Evolutionary conservation across 257 asterid genomes (phyloP).

Genomic region (Craterostigma plantagineum): DNA sequence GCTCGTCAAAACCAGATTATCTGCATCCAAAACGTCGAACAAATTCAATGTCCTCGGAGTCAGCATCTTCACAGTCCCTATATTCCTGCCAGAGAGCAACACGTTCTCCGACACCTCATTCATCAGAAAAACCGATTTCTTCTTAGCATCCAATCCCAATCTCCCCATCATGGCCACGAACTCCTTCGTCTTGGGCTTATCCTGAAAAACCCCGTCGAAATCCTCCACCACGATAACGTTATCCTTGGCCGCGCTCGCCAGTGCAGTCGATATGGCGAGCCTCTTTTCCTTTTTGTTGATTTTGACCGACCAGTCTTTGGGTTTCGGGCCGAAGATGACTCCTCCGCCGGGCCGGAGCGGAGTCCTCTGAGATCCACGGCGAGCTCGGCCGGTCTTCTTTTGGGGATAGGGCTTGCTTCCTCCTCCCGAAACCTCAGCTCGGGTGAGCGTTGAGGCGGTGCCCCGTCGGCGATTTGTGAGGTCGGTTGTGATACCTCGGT

Average conservation of each 20-base stretch:
- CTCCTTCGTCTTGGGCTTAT: slow-evolving; percentile 76
- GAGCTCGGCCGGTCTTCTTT: slow-evolving; percentile 83
- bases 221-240: slow-evolving; percentile 78
- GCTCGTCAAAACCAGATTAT: slow-evolving; percentile 53
- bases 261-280: slow-evolving; percentile 76
- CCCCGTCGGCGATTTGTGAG: slow-evolving; percentile 87
- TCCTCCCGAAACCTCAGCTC: slow-evolving; percentile 88
- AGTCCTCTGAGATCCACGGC: slow-evolving; percentile 77
- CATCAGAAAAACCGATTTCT: slow-evolving; percentile 63
- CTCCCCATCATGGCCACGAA: slow-evolving; percentile 63
- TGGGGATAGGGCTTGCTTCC: slow-evolving; percentile 77
- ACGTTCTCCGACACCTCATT: slow-evolving; percentile 64
- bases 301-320: slow-evolving; percentile 82
- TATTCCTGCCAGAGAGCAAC: slow-evolving; percentile 48
- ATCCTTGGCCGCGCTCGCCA: slow-evolving; percentile 44
- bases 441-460: slow-evolving; percentile 92
- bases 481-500: slow-evolving; percentile 83
- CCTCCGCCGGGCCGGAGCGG: slow-evolving; percentile 98
- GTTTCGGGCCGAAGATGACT: slow-evolving; percentile 83
- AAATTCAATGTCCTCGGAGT: slow-evolving; percentile 84
- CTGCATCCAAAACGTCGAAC: slow-evolving; percentile 77
- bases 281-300: slow-evolving; percentile 77
- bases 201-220: slow-evolving; percentile 44
- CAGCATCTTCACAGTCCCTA: slow-evolving; percentile 69
- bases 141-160: slow-evolving; percentile 78